Conservation (phyloP, 371 early-diverging fungal species). For the Capniomyces stellatus region DNA sequence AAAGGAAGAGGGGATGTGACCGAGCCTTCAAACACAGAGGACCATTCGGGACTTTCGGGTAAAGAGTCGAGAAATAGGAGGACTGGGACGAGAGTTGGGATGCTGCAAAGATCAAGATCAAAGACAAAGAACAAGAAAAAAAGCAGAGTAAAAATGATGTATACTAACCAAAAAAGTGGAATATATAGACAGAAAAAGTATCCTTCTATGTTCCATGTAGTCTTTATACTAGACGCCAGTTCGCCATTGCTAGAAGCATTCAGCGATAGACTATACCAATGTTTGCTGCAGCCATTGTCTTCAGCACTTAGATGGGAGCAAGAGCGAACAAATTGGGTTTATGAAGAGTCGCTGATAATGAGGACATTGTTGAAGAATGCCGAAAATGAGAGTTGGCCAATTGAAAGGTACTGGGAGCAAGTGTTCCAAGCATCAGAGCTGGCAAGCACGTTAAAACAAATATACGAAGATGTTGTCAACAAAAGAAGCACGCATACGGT, state of each 20-base stretch:
- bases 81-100: too few relatives aligned
- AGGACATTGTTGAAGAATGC: slow-evolving; percentile 17
- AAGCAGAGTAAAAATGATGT: not conserved
- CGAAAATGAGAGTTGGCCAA: slow-evolving; percentile 4
- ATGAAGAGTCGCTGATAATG: slow-evolving; percentile 17
- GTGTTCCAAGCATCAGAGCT: slow-evolving; percentile 9
- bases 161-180: too few relatives aligned
- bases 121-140: not conserved
- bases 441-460: slow-evolving; percentile 12
- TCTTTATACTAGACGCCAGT: slow-evolving; percentile 20
- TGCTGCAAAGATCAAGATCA: too few relatives aligned
- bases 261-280: slow-evolving; percentile 19
- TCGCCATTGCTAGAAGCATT: slow-evolving; percentile 1
- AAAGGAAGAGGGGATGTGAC: too few relatives aligned
- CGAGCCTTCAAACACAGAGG: too few relatives aligned
- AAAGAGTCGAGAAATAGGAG: not conserved
- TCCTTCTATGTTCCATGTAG: slow-evolving; percentile 15
- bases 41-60: not conserved
- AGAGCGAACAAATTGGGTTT: slow-evolving; percentile 20
- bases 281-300: slow-evolving; percentile 16
- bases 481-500: slow-evolving; percentile 14
- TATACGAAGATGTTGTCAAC: slow-evolving; percentile 17
- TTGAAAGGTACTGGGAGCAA: slow-evolving; percentile 11
- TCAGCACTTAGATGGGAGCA: slow-evolving; percentile 23
- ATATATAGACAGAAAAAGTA: slow-evolving; percentile 7